Conservation (phyloP, 768 basidiomycete genomes). For the Leucosporidium yakuticum region DNA sequence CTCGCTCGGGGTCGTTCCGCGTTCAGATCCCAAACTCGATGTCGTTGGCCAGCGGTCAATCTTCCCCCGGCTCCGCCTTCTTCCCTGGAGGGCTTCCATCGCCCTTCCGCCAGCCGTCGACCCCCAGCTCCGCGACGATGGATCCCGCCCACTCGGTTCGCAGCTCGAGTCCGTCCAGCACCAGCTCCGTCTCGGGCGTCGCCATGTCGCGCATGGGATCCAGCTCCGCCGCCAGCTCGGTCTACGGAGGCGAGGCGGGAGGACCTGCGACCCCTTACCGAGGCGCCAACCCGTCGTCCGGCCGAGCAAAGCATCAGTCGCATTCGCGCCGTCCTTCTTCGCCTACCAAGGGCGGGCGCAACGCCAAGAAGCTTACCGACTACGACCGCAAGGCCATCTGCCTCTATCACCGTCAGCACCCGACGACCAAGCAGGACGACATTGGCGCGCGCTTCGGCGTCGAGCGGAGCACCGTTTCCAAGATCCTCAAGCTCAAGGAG, state of each 20-base stretch:
- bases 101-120: slow-evolving; percentile 22
- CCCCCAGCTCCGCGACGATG: slow-evolving; percentile 23
- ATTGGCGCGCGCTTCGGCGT: slow-evolving; percentile 69
- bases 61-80: slow-evolving; percentile 21
- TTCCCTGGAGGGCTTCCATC: slow-evolving; percentile 25
- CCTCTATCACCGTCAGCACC: slow-evolving; percentile 57
- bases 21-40: slow-evolving; percentile 5
- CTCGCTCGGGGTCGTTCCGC: slow-evolving; percentile 18
- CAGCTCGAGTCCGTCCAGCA: slow-evolving; percentile 22
- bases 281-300: slow-evolving; percentile 7
- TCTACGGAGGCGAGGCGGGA: slow-evolving; percentile 15
- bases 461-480: slow-evolving; percentile 88
- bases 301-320: neutral
- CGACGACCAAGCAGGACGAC: slow-evolving; percentile 71
- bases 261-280: neutral
- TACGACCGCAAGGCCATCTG: slow-evolving; percentile 72
- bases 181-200: slow-evolving; percentile 17
- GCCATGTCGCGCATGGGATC: slow-evolving; percentile 22
- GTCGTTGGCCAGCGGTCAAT: slow-evolving; percentile 10
- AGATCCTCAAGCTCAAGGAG: slow-evolving; percentile 73
- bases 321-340: slow-evolving; percentile 9
- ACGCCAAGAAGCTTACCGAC: slow-evolving; percentile 53
- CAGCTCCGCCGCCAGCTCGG: slow-evolving; percentile 12
- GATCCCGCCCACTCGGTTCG: slow-evolving; percentile 27
- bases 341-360: slow-evolving; percentile 20